Percentiles rank a stretch among this genome's conserved stretches.
Conservation (phyloP, 73 alveolate genomes). For the Uronychia setigera region DNA sequence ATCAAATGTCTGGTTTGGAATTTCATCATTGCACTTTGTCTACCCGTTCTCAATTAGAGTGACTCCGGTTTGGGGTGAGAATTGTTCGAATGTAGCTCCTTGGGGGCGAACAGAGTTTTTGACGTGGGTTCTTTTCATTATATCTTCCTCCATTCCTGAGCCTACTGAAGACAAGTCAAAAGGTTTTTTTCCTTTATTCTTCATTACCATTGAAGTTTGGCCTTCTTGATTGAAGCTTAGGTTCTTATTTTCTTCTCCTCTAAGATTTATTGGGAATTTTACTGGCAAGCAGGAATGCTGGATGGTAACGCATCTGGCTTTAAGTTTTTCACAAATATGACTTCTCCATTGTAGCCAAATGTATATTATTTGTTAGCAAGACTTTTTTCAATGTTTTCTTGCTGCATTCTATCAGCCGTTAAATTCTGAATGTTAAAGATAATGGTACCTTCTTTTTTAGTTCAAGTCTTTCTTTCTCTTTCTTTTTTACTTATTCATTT, state of each 20-base stretch:
- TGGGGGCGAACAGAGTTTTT: background rate
- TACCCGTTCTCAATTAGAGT: background rate
- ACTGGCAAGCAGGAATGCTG: no score
- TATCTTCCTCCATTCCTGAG: background rate
- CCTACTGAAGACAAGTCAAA: background rate
- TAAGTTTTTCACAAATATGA: no score
- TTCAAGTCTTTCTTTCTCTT: background rate
- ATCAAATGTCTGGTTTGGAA: background rate
- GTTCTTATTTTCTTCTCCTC: background rate
- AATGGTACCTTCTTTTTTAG: background rate
- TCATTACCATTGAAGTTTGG: background rate
- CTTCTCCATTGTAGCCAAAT: background rate
- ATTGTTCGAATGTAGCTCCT: background rate
- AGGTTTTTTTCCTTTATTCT: no score
- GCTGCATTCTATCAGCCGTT: background rate
- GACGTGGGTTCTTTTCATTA: background rate
- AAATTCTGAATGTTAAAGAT: no score
- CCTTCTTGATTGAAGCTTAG: background rate
- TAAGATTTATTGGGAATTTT: background rate
- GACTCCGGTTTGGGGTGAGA: background rate
- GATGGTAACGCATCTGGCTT: background rate
- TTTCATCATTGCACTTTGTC: background rate
- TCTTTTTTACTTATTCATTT: background rate
- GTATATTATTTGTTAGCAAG: background rate
- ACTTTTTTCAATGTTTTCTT: background rate